These are phyloP conservation scores for Trypanosoma theileri DNA, from an alignment of 208 protist genomes.

Conservation along the genomic window DNA sequence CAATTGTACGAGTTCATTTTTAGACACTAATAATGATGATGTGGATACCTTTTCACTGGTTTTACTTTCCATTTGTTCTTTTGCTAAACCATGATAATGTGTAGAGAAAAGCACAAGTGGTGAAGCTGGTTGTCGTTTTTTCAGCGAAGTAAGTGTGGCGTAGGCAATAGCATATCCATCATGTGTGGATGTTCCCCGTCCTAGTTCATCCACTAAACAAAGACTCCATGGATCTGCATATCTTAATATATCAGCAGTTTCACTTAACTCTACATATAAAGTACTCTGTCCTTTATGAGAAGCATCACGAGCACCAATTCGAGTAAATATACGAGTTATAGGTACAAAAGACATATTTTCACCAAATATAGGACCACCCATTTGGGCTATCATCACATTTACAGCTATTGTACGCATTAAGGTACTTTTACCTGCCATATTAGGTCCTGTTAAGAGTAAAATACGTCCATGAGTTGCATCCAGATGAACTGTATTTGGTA, in stretches of 20 bases:
- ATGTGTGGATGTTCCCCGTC: constrained; percentile 97
- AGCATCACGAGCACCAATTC: constrained; percentile 96
- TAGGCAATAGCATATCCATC: constrained; percentile 98
- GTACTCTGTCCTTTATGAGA: constrained; percentile 97
- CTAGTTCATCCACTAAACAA: constrained; percentile 98
- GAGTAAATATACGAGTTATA: constrained; percentile 97
- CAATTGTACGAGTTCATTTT: constrained; percentile 47
- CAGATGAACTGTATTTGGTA: constrained; percentile 67
- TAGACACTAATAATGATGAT: not conserved
- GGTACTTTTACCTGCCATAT: constrained; percentile 99
- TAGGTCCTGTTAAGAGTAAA: constrained; percentile 97
- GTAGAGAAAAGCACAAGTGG: constrained; percentile 95
- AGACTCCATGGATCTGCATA: constrained; percentile 91
- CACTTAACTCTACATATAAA: constrained; percentile 97
- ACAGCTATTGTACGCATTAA: constrained; percentile 95
- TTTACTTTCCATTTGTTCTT: constrained; percentile 49
- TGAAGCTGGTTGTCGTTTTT: constrained; percentile 31
- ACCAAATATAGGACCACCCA: constrained; percentile 95
- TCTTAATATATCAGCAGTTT: constrained; percentile 87
- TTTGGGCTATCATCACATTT: constrained; percentile 94
- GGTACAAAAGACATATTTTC: constrained; percentile 62
- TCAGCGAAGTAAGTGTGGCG: constrained; percentile 89
- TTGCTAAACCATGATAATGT: constrained; percentile 97
- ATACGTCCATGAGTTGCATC: constrained; percentile 45
- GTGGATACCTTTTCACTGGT: not conserved